phyloP scores from a whole-genome alignment of 75 land plant species.

The Larix kaempferi region DNA sequence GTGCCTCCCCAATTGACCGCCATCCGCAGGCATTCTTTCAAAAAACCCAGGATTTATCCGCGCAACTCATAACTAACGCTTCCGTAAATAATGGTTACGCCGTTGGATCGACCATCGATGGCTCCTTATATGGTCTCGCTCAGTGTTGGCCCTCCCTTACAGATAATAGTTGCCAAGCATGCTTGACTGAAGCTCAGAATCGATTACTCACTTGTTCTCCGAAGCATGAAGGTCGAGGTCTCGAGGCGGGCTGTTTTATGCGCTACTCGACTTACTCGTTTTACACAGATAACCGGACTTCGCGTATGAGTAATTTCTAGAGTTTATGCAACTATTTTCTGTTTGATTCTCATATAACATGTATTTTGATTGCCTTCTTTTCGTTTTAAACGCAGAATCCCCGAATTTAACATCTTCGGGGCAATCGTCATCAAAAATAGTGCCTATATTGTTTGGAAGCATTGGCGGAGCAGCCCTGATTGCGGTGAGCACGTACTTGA shows the following conservation, averaged over 20 bases:
- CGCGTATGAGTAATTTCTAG: too few relatives aligned
- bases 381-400: too few relatives aligned
- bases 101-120: conserved; percentile 6
- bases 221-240: too few relatives aligned
- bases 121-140: conserved; percentile 19
- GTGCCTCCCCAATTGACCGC: not conserved
- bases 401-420: too few relatives aligned
- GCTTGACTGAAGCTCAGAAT: conserved; percentile 15
- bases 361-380: too few relatives aligned
- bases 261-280: conserved; percentile 21
- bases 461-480: too few relatives aligned
- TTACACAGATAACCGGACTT: conserved; percentile 5
- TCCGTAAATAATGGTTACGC: conserved; percentile 12
- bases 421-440: too few relatives aligned
- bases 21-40: not conserved
- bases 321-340: too few relatives aligned
- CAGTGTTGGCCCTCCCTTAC: conserved; percentile 30
- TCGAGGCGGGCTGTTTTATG: conserved; percentile 27
- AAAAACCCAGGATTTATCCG: conserved; percentile 1
- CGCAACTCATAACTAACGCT: conserved; percentile 17
- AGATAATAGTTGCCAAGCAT: conserved; percentile 10
- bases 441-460: too few relatives aligned
- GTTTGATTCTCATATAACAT: too few relatives aligned
- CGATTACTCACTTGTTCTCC: not conserved
- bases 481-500: too few relatives aligned